These are phyloP conservation scores for Saccharomycopsis fodiens DNA, from an alignment of 805 yeast genomes.

Conservation along the genomic window DNA sequence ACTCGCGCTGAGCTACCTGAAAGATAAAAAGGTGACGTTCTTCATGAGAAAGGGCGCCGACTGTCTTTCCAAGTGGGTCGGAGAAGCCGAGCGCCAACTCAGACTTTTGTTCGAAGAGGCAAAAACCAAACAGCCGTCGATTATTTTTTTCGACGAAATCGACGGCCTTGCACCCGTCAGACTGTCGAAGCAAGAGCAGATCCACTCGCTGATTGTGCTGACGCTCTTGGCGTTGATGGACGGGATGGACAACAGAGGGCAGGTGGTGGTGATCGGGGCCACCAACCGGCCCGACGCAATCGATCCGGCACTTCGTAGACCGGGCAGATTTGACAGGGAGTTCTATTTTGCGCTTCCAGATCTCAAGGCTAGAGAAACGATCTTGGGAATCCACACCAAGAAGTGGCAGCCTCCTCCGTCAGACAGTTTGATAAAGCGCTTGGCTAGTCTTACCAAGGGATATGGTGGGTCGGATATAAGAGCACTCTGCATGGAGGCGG, in stretches of 20 bases:
- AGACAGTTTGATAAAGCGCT: constrained; percentile 47
- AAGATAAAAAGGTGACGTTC: constrained; percentile 80
- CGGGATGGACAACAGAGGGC: constrained; percentile 98
- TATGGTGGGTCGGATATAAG: constrained; percentile 97
- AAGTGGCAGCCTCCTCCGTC: constrained; percentile 79
- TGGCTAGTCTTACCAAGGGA: constrained; percentile 84
- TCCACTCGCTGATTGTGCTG: constrained; percentile 95
- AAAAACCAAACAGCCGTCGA: constrained; percentile 88
- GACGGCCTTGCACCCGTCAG: constrained; percentile 98
- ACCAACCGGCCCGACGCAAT: constrained; percentile 96
- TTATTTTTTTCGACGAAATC: constrained; percentile 94
- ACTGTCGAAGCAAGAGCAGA: constrained; percentile 95
- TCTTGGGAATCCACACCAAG: constrained; percentile 76
- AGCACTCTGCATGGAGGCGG: constrained; percentile 94
- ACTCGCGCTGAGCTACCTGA: constrained; percentile 88
- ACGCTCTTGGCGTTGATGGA: constrained; percentile 95
- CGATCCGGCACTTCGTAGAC: constrained; percentile 96
- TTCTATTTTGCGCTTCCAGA: constrained; percentile 95
- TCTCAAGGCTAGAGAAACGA: constrained; percentile 65
- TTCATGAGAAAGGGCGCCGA: constrained; percentile 99
- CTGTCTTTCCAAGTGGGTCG: constrained; percentile 96
- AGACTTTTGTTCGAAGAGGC: constrained; percentile 93
- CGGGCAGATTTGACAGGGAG: constrained; percentile 95
- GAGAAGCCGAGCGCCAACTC: constrained; percentile 95
- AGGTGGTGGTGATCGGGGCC: constrained; percentile 96